A percentile compares a stretch with the other conserved stretches of the same genome.
Conservation (phyloP, 257 asterid species). For the Mentha longifolia region DNA sequence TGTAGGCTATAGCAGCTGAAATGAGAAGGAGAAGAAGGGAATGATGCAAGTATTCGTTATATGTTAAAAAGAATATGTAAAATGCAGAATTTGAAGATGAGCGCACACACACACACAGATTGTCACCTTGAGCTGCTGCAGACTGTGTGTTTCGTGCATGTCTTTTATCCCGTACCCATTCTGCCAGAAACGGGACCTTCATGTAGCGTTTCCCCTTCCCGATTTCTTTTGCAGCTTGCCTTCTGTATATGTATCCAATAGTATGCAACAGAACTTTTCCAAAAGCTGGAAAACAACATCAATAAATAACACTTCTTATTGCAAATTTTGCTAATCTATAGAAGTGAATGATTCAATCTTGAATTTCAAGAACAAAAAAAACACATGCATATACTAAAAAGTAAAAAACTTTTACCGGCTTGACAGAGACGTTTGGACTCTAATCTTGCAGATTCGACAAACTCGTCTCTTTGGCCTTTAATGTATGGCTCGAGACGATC, state of each 20-base stretch:
- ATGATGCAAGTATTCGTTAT: slow-evolving; percentile 10
- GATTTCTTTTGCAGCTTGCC: slow-evolving; percentile 84
- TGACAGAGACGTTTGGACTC: slow-evolving; percentile 77
- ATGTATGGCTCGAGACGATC: slow-evolving; percentile 68
- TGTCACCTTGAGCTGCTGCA: slow-evolving; percentile 82
- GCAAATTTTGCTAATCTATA: background rate
- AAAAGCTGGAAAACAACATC: slow-evolving; percentile 60
- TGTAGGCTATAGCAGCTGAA: slow-evolving; percentile 68
- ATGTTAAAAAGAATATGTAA: background rate
- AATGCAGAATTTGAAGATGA: slow-evolving; percentile 8
- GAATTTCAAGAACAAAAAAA: background rate
- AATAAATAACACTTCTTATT: background rate
- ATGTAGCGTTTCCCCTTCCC: slow-evolving; percentile 76
- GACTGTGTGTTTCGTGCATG: slow-evolving; percentile 70
- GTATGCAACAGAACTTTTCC: slow-evolving; percentile 88
- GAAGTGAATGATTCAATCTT: too few relatives aligned
- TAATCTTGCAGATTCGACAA: slow-evolving; percentile 60
- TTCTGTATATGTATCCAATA: slow-evolving; percentile 79
- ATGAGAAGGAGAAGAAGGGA: background rate
- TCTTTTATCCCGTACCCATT: slow-evolving; percentile 84
- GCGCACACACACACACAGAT: background rate
- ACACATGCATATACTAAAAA: background rate
- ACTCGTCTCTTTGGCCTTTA: slow-evolving; percentile 62
- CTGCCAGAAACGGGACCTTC: slow-evolving; percentile 86
- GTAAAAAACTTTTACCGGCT: slow-evolving; percentile 56